These are phyloP conservation scores for Lachancea sp. DNA, from an alignment of 805 yeast species.

Conservation along the genomic window DNA sequence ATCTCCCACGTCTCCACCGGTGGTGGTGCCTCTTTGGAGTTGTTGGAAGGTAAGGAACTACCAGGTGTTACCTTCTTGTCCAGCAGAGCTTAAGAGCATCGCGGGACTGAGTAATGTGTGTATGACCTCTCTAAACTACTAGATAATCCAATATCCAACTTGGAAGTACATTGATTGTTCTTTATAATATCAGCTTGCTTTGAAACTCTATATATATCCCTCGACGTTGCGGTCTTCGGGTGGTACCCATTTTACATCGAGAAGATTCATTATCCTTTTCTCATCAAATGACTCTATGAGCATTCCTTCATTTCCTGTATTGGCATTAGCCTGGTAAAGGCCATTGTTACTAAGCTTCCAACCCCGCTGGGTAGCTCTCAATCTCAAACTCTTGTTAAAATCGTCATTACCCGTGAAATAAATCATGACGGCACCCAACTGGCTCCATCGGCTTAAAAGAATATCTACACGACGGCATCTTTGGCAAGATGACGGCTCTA, in stretches of 20 bases:
- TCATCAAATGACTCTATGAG: slow-evolving; percentile 27
- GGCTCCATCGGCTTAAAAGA: slow-evolving; percentile 27
- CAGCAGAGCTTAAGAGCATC: slow-evolving; percentile 43
- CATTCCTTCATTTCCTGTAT: neutral
- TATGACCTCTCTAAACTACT: slow-evolving; percentile 7
- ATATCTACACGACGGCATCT: slow-evolving; percentile 31
- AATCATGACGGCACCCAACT: slow-evolving; percentile 29
- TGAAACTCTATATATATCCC: slow-evolving; percentile 1
- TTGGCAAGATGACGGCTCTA: neutral
- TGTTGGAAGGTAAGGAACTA: slow-evolving; percentile 95
- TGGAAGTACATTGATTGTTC: neutral
- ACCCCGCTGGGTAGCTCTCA: slow-evolving; percentile 23
- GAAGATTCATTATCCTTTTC: slow-evolving; percentile 19
- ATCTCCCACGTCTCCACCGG: slow-evolving; percentile 98
- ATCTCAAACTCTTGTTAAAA: slow-evolving; percentile 27
- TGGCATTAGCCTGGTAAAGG: slow-evolving; percentile 12
- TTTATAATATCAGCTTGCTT: neutral
- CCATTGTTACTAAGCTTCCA: slow-evolving; percentile 30
- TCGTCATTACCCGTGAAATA: slow-evolving; percentile 31
- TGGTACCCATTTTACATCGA: slow-evolving; percentile 17
- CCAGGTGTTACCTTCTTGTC: slow-evolving; percentile 97
- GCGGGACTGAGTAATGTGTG: slow-evolving; percentile 7
- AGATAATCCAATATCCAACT: slow-evolving; percentile 7
- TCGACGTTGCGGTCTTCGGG: slow-evolving; percentile 15
- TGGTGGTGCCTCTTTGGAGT: slow-evolving; percentile 99